Percentiles rank a stretch among this genome's conserved stretches.
phyloP scores from a whole-genome alignment of 75 land plant species.

The Selaginella tamariscina region DNA sequence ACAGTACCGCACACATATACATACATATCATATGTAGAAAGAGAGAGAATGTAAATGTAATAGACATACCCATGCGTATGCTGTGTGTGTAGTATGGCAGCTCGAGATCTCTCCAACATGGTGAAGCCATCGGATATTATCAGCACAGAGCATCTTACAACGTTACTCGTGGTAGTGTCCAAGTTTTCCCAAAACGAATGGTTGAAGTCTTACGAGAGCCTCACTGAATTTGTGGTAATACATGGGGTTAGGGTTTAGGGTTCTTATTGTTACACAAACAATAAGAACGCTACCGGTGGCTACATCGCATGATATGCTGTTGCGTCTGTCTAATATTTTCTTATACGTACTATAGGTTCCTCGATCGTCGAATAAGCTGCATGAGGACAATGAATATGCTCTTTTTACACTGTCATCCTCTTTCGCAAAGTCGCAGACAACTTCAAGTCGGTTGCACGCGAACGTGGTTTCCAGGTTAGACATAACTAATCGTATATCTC shows the following conservation, averaged over 20 bases:
- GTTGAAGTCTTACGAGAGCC: slow-evolving; percentile 75
- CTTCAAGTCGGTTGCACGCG: slow-evolving; percentile 69
- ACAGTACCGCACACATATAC: no score
- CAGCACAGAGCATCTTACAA: slow-evolving; percentile 71
- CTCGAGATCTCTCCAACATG: slow-evolving; percentile 77
- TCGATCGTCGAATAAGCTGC: slow-evolving; percentile 71
- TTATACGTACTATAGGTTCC: slow-evolving; percentile 51
- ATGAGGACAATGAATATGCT: slow-evolving; percentile 93
- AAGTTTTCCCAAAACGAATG: slow-evolving; percentile 97
- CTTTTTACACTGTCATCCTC: slow-evolving; percentile 74
- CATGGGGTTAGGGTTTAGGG: not conserved
- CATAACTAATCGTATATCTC: slow-evolving; percentile 4
- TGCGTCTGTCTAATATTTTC: not conserved
- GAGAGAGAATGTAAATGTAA: no score
- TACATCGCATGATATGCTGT: not conserved
- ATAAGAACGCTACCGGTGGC: not conserved
- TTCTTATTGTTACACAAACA: not conserved
- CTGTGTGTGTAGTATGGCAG: slow-evolving; percentile 74
- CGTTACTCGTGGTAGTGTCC: slow-evolving; percentile 75
- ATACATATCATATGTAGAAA: no score
- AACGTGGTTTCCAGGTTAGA: slow-evolving; percentile 77
- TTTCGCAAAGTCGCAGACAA: slow-evolving; percentile 78
- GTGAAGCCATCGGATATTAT: slow-evolving; percentile 85
- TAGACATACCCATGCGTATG: no score
- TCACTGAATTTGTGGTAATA: slow-evolving; percentile 82